phyloP scores from a whole-genome alignment of 495 filamentous ascomycete species.

The Thozetella sp. region DNA sequence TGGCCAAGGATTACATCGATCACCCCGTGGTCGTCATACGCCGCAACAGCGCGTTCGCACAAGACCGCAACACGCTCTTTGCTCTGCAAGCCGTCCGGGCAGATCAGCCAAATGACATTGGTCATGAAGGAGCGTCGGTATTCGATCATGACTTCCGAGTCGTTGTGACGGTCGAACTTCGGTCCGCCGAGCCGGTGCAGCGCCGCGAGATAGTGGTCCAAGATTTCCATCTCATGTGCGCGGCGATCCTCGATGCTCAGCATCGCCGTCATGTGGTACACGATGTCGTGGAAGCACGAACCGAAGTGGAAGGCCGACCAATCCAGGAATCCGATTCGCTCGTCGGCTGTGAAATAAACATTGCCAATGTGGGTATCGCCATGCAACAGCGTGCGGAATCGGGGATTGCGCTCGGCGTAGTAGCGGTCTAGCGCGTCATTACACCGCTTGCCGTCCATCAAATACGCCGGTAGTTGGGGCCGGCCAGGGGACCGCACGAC shows the following conservation, averaged over 20 bases:
- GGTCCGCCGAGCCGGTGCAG: conserved; percentile 18
- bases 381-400: conserved; percentile 22
- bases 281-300: conserved; percentile 24
- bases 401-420: conserved; percentile 21
- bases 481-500: conserved; percentile 16
- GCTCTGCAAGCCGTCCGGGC: conserved; percentile 42
- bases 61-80: conserved; percentile 7
- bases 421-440: conserved; percentile 22
- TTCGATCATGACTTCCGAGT: conserved; percentile 21
- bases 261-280: conserved; percentile 19
- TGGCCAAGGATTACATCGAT: conserved; percentile 12
- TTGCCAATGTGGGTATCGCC: conserved; percentile 26
- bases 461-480: conserved; percentile 16
- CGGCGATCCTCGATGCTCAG: conserved; percentile 66
- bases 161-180: conserved; percentile 19
- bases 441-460: conserved; percentile 22
- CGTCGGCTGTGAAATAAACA: conserved; percentile 20
- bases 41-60: conserved; percentile 13
- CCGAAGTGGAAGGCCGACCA: conserved; percentile 25
- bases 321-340: conserved; percentile 20
- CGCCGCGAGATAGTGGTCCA: conserved; percentile 58
- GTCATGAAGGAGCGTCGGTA: conserved; percentile 20
- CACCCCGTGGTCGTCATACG: conserved; percentile 12
- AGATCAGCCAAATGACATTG: conserved; percentile 60
- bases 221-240: conserved; percentile 66